These are phyloP conservation scores for Leptographium wingfieldii DNA, from an alignment of 2,329 filamentous ascomycete species.

Conservation along the genomic window DNA sequence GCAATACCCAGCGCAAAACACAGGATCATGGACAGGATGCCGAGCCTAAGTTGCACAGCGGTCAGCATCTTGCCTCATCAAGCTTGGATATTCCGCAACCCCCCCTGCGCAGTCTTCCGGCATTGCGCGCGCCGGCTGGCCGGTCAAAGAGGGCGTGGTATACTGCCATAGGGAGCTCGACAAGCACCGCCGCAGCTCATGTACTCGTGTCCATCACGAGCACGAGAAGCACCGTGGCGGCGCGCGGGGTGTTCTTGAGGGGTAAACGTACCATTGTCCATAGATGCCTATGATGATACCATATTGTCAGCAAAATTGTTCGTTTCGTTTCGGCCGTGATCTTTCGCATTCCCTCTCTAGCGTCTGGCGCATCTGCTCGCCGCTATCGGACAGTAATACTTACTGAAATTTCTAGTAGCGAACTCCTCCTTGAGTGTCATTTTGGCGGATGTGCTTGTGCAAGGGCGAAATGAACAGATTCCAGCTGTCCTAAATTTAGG, in stretches of 20 bases:
- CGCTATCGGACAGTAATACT: neutral
- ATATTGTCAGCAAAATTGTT: slow-evolving; percentile 7
- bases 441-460: neutral
- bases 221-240: neutral
- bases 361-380: neutral
- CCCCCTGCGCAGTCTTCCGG: neutral
- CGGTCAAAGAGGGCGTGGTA: neutral
- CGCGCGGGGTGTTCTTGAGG: neutral
- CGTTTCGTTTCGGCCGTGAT: neutral
- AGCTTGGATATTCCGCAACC: neutral
- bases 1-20: slow-evolving; percentile 58
- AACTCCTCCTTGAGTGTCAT: slow-evolving; percentile 57
- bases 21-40: slow-evolving; percentile 57
- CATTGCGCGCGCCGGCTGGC: neutral
- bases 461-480: neutral
- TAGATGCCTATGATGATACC: slow-evolving; percentile 46
- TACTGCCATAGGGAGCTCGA: neutral
- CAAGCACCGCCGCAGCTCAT: neutral
- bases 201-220: neutral
- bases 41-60: slow-evolving; percentile 38
- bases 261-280: slow-evolving; percentile 54
- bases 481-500: neutral
- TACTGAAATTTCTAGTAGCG: slow-evolving; percentile 62
- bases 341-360: slow-evolving; percentile 3
- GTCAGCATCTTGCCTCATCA: neutral